These are phyloP conservation scores for Naematelia aurantialba DNA, from an alignment of 768 basidiomycete species.

Conservation along the genomic window DNA sequence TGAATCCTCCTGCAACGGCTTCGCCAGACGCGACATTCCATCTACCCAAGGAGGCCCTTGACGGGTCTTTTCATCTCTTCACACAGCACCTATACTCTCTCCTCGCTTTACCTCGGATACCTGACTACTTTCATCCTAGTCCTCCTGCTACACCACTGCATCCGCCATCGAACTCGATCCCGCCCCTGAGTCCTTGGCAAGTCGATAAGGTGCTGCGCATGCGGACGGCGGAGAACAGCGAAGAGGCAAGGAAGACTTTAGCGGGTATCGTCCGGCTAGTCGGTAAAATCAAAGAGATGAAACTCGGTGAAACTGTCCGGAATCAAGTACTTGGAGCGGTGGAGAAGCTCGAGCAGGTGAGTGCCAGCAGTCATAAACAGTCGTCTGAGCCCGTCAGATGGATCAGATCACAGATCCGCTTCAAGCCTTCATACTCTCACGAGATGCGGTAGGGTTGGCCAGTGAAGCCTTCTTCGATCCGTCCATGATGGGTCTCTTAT, in stretches of 20 bases:
- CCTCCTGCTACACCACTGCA: constrained; percentile 23
- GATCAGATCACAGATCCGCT: constrained; percentile 13
- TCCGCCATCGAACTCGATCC: constrained; percentile 16
- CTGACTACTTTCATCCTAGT: constrained; percentile 52
- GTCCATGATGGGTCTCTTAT: constrained; percentile 88
- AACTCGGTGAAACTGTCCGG: constrained; percentile 71
- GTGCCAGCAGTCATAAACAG: constrained; percentile 10
- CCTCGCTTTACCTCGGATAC: constrained; percentile 71
- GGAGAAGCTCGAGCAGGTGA: constrained; percentile 67
- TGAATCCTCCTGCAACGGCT: constrained; percentile 56
- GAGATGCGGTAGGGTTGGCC: constrained; percentile 41
- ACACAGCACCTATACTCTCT: constrained; percentile 67
- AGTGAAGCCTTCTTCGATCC: constrained; percentile 90
- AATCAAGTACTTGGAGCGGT: constrained; percentile 69
- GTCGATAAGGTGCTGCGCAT: constrained; percentile 70
- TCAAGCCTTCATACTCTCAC: constrained; percentile 26
- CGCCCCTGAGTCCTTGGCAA: constrained; percentile 67
- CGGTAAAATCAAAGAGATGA: constrained; percentile 84
- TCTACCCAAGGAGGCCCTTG: constrained; percentile 19
- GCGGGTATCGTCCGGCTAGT: constrained; percentile 78
- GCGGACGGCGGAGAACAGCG: constrained; percentile 66
- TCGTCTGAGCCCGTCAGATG: constrained; percentile 3
- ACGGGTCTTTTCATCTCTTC: constrained; percentile 52
- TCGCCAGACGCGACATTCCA: constrained; percentile 11
- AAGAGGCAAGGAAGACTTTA: constrained; percentile 68